Conservation (phyloP, 2,329 filamentous ascomycete genomes). For the Truncatella angustata region DNA sequence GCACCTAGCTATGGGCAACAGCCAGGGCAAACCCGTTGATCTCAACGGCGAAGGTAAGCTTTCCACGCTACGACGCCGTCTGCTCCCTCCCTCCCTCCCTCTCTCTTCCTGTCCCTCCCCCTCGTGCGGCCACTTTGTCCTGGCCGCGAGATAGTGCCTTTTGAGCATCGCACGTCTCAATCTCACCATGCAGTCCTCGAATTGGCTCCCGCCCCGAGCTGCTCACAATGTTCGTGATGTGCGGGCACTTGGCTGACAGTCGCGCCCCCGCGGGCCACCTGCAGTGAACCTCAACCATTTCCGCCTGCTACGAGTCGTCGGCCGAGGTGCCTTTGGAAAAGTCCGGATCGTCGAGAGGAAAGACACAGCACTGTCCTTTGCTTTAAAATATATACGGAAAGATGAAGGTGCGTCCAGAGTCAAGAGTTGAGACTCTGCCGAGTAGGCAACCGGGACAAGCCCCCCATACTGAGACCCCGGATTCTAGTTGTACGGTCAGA, state of each 20-base stretch:
- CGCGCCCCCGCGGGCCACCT: slow-evolving; percentile 9
- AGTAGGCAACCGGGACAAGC: not conserved
- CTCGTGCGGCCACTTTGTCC: no score
- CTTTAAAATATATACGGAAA: slow-evolving; percentile 97
- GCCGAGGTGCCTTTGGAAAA: slow-evolving; percentile 97
- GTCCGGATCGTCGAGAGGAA: slow-evolving; percentile 98
- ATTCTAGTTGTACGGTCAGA: slow-evolving; percentile 87
- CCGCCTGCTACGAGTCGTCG: slow-evolving; percentile 88
- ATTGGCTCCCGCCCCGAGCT: slow-evolving; percentile 10
- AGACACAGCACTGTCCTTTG: slow-evolving; percentile 90
- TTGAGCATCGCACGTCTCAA: no score
- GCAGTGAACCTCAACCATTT: slow-evolving; percentile 97
- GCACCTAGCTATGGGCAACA: slow-evolving; percentile 74
- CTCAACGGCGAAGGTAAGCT: slow-evolving; percentile 85
- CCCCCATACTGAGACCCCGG: slow-evolving; percentile 9
- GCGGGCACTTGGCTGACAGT: slow-evolving; percentile 17
- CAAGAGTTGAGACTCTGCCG: not conserved
- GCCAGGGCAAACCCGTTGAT: slow-evolving; percentile 88
- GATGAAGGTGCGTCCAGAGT: slow-evolving; percentile 75
- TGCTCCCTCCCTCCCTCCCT: slow-evolving; percentile 22
- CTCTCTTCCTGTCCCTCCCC: no score
- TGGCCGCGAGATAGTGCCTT: no score
- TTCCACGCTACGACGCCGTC: slow-evolving; percentile 17
- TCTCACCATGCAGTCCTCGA: no score
- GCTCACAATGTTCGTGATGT: not conserved